Evolutionary conservation across 2,329 filamentous ascomycete species (phyloP).

Genomic region (Fusarium staphyleae): DNA sequence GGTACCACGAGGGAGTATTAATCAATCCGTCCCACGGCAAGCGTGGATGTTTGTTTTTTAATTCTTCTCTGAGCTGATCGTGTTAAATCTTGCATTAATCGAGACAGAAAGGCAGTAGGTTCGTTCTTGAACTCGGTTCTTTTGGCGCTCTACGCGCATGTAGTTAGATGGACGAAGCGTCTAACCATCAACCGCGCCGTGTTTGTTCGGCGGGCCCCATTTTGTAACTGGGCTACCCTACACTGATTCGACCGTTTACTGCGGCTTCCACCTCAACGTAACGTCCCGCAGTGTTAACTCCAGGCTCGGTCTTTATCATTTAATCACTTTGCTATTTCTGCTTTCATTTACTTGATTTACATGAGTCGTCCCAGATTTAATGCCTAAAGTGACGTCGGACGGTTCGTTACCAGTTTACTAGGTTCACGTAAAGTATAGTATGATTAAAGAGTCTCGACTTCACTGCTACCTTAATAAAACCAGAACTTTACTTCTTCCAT

Average conservation of each 20-base stretch:
- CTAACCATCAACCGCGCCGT: neutral
- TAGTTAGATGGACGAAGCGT: constrained; percentile 4
- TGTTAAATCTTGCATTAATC: neutral
- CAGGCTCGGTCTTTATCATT: neutral
- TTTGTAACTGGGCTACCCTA: constrained; percentile 12
- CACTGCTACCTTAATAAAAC: no score
- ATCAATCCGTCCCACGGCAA: constrained; percentile 1
- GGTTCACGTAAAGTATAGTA: neutral
- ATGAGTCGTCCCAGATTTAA: neutral
- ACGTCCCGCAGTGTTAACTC: neutral
- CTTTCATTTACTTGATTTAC: neutral
- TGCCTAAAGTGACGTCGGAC: constrained; percentile 5
- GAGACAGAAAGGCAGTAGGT: neutral
- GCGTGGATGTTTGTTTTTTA: neutral
- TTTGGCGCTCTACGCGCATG: neutral
- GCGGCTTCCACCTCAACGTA: neutral
- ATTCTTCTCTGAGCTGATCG: neutral
- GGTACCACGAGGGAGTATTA: constrained; percentile 6
- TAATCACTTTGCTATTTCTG: neutral
- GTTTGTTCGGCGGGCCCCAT: neutral
- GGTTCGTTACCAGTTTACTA: neutral
- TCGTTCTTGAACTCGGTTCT: neutral
- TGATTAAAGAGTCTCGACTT: constrained; percentile 1
- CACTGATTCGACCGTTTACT: neutral
- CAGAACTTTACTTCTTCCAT: neutral